phyloP scores from a whole-genome alignment of 495 filamentous ascomycete genomes.

The Penicillium manginii region DNA sequence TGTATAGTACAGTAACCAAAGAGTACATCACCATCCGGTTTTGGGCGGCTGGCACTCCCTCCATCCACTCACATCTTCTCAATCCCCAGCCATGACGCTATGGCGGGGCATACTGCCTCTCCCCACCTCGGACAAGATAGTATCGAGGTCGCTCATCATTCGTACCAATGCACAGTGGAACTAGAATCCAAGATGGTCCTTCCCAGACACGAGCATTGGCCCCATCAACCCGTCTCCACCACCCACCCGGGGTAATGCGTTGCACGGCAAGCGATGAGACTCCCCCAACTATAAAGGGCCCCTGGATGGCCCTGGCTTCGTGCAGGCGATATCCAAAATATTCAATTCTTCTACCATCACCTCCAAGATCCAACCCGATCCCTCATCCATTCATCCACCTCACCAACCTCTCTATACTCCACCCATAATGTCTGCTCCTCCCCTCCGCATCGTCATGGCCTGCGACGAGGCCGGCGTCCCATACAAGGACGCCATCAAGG shows the following conservation, averaged over 20 bases:
- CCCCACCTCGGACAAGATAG: conserved; percentile 11
- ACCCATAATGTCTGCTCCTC: conserved; percentile 44
- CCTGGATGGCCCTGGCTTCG: conserved; percentile 1
- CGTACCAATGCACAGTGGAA: background rate
- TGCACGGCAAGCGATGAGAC: conserved; percentile 13
- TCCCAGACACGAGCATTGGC: conserved; percentile 14
- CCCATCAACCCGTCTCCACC: conserved; percentile 21
- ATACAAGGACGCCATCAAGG: conserved; percentile 81
- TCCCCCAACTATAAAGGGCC: conserved; percentile 26
- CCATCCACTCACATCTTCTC: conserved; percentile 17
- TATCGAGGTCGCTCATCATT: conserved; percentile 11
- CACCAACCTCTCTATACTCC: background rate
- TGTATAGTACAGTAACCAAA: background rate
- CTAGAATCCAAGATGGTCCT: background rate
- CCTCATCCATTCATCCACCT: background rate
- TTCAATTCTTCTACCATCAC: conserved; percentile 6
- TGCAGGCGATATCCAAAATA: background rate
- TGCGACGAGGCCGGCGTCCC: conserved; percentile 74
- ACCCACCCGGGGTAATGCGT: conserved; percentile 21
- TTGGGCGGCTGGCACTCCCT: background rate
- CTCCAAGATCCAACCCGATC: background rate
- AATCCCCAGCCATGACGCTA: conserved; percentile 23
- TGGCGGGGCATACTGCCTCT: conserved; percentile 14
- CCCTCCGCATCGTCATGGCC: conserved; percentile 64
- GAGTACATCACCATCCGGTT: conserved; percentile 5